These are phyloP conservation scores for Meira nashicola DNA, from an alignment of 1,284 basidiomycete genomes.

Conservation along the genomic window DNA sequence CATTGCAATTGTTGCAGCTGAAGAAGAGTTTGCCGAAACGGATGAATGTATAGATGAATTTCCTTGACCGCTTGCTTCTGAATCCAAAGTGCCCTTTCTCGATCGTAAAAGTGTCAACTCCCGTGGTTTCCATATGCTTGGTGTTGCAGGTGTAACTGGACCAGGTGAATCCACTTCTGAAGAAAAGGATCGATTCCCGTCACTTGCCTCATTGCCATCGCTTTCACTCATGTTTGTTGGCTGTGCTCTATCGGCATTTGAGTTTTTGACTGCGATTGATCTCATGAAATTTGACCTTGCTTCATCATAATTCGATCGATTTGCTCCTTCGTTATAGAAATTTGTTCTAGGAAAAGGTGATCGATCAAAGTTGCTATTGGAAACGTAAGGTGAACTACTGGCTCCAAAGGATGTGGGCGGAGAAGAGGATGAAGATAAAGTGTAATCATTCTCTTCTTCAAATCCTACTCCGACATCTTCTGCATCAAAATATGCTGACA, in stretches of 20 bases:
- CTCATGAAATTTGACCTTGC: no score
- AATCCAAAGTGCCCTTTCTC: slow-evolving; percentile 11
- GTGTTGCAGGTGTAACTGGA: slow-evolving; percentile 26
- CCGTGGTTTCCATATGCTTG: slow-evolving; percentile 27
- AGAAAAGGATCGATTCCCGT: slow-evolving; percentile 18
- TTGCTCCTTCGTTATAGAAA: background rate
- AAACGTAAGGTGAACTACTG: background rate
- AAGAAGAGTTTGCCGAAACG: background rate
- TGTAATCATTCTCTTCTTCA: background rate
- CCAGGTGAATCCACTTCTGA: slow-evolving; percentile 23
- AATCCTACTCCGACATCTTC: background rate
- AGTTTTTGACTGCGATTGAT: no score
- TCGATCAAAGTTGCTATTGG: background rate
- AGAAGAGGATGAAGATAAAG: background rate
- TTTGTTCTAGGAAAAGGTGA: no score
- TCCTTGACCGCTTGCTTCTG: slow-evolving; percentile 19
- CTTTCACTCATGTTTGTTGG: background rate
- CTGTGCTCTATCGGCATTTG: no score
- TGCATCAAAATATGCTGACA: slow-evolving; percentile 4
- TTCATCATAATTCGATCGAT: background rate
- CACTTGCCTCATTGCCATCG: background rate
- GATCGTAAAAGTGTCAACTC: slow-evolving; percentile 28
- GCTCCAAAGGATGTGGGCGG: background rate
- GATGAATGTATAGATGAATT: no score
- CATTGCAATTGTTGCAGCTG: background rate